These are phyloP conservation scores for Colletotrichum limetticola DNA, from an alignment of 2,329 filamentous ascomycete genomes.

Conservation along the genomic window DNA sequence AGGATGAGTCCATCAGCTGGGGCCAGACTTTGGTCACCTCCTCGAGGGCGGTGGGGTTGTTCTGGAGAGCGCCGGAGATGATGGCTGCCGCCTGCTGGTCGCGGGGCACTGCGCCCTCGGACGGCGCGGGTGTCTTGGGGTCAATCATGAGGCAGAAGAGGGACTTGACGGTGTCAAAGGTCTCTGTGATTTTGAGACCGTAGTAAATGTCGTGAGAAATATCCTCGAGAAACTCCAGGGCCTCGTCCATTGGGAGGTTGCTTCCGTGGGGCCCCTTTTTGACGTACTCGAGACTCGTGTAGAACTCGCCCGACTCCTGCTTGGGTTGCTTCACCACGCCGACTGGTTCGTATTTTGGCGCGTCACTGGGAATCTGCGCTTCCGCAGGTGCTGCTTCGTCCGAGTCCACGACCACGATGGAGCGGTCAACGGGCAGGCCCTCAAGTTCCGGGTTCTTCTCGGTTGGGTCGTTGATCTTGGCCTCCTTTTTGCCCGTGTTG, in stretches of 20 bases:
- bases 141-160: constrained; percentile 66
- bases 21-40: constrained; percentile 62
- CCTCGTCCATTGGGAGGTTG: constrained; percentile 55
- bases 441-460: constrained; percentile 59
- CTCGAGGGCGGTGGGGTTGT: constrained; percentile 71
- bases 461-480: constrained; percentile 71
- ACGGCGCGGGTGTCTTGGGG: constrained; percentile 37
- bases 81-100: constrained; percentile 67
- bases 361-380: constrained; percentile 55
- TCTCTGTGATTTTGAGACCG: constrained; percentile 70
- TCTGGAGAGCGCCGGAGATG: constrained; percentile 68
- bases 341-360: constrained; percentile 66
- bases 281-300: constrained; percentile 35
- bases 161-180: constrained; percentile 61
- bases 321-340: constrained; percentile 67
- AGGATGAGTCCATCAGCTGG: constrained; percentile 50
- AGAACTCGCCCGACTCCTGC: constrained; percentile 42
- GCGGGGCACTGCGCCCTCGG: constrained; percentile 45
- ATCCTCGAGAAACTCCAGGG: constrained; percentile 69
- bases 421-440: constrained; percentile 63
- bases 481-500: constrained; percentile 71
- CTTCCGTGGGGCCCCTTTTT: constrained; percentile 38
- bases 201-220: constrained; percentile 77
- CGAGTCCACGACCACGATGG: constrained; percentile 65
- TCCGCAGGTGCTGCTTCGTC: constrained; percentile 45